phyloP scores from a whole-genome alignment of 768 basidiomycete genomes.

The Obba rivulosa region DNA sequence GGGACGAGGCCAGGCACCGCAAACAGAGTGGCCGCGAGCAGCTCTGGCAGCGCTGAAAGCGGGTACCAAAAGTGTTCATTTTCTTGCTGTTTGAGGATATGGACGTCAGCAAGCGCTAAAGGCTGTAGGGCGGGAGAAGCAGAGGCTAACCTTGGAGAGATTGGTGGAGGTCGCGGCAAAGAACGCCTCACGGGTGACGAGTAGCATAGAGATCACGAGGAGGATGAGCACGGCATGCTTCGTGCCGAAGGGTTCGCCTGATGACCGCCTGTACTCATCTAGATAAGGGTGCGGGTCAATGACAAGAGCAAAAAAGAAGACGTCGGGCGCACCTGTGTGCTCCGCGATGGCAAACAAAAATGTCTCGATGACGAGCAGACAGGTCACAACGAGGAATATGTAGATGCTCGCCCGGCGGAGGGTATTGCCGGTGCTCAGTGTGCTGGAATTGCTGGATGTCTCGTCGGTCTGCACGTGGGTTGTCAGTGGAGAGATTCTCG shows the following conservation, averaged over 20 bases:
- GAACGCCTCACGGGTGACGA: slow-evolving; percentile 18
- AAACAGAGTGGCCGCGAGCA: slow-evolving; percentile 15
- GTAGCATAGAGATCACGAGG: slow-evolving; percentile 9
- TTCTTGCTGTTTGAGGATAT: slow-evolving; percentile 6
- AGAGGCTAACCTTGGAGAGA: slow-evolving; percentile 3
- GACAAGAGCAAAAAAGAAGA: not conserved
- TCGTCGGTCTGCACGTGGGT: too few relatives aligned
- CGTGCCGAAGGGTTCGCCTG: not conserved
- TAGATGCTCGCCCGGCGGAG: slow-evolving; percentile 12
- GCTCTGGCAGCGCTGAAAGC: slow-evolving; percentile 13
- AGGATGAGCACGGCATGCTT: slow-evolving; percentile 11
- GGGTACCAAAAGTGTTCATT: slow-evolving; percentile 18
- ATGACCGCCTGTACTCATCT: not conserved
- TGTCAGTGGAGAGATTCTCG: too few relatives aligned
- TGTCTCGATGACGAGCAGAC: slow-evolving; percentile 8
- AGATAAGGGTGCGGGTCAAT: not conserved
- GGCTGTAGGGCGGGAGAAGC: not conserved
- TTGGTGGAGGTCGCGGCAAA: slow-evolving; percentile 12
- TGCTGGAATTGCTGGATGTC: not conserved
- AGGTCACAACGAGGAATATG: slow-evolving; percentile 17
- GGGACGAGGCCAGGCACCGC: slow-evolving; percentile 16
- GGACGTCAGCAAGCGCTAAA: not conserved
- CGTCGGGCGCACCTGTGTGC: slow-evolving; percentile 1
- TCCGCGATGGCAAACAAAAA: slow-evolving; percentile 7
- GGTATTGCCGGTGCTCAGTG: slow-evolving; percentile 1